Percentiles rank a stretch among this genome's conserved stretches.
phyloP scores from a whole-genome alignment of 768 basidiomycete genomes.

The Lyophyllum semitale region DNA sequence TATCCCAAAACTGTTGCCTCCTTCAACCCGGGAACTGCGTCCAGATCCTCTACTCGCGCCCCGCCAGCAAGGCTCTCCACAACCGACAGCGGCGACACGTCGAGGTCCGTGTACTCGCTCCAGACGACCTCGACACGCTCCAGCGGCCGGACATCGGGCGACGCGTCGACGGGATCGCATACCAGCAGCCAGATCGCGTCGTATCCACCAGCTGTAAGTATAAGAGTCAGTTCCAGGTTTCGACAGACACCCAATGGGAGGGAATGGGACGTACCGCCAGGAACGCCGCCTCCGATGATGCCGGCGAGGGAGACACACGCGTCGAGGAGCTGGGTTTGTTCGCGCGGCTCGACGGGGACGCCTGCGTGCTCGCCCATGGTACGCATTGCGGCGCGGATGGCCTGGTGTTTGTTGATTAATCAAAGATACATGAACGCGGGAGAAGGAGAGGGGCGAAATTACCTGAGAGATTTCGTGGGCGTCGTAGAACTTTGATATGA shows the following conservation, averaged over 20 bases:
- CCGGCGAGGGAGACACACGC: slow-evolving; percentile 76
- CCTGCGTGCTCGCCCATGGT: slow-evolving; percentile 75
- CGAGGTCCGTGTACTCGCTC: slow-evolving; percentile 59
- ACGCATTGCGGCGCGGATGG: slow-evolving; percentile 78
- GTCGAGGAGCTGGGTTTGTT: slow-evolving; percentile 85
- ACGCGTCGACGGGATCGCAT: slow-evolving; percentile 54
- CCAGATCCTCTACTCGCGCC: slow-evolving; percentile 60
- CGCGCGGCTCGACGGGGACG: slow-evolving; percentile 88
- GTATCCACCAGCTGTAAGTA: slow-evolving; percentile 82
- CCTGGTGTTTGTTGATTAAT: slow-evolving; percentile 38
- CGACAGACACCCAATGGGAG: background rate
- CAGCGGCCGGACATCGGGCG: slow-evolving; percentile 50
- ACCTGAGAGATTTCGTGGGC: slow-evolving; percentile 64
- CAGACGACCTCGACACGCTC: slow-evolving; percentile 69
- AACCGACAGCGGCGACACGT: slow-evolving; percentile 72
- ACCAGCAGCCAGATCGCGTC: slow-evolving; percentile 96
- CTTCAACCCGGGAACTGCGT: slow-evolving; percentile 56
- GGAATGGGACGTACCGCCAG: slow-evolving; percentile 72
- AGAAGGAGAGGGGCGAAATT: background rate
- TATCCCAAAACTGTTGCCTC: slow-evolving; percentile 23
- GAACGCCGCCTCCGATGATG: slow-evolving; percentile 92
- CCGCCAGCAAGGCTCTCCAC: slow-evolving; percentile 71
- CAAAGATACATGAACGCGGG: background rate
- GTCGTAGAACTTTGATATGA: slow-evolving; percentile 59
- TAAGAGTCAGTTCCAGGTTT: background rate